A percentile compares a stretch with the other conserved stretches of the same genome.
These are phyloP conservation scores for Mucuna pruriens DNA, from an alignment of 306 rosid species.

Conservation along the genomic window DNA sequence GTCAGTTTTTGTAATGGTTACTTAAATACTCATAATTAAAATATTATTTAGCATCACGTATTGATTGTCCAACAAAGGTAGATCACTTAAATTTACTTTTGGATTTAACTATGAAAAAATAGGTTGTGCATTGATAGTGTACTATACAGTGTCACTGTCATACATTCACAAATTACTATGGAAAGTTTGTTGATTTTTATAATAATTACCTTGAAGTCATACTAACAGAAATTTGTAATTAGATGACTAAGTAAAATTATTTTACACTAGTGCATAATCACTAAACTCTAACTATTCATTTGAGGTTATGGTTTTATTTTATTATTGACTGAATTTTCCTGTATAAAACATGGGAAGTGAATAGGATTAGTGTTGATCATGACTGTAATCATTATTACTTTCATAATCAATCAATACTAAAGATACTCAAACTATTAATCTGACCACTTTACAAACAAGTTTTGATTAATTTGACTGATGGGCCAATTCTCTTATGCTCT, in stretches of 20 bases:
- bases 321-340: background rate
- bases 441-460: conserved; percentile 15
- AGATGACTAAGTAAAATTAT: too few species aligned
- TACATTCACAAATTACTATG: too few species aligned
- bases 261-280: too few species aligned
- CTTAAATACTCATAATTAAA: background rate
- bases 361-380: conserved; percentile 18
- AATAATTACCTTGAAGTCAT: too few species aligned
- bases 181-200: too few species aligned
- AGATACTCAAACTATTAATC: conserved; percentile 10
- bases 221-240: too few species aligned
- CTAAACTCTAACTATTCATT: too few species aligned
- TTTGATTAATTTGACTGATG: conserved; percentile 23
- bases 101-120: conserved; percentile 7
- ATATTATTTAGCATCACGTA: background rate
- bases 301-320: background rate
- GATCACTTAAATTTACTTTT: background rate
- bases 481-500: conserved; percentile 12
- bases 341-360: conserved; percentile 16
- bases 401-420: background rate
- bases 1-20: background rate
- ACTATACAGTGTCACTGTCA: too few species aligned
- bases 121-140: too few species aligned
- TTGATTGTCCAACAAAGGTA: conserved; percentile 19
- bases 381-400: conserved; percentile 34